These are phyloP conservation scores for Arthroderma sp. DNA, from an alignment of 2,329 filamentous ascomycete genomes.

Conservation along the genomic window DNA sequence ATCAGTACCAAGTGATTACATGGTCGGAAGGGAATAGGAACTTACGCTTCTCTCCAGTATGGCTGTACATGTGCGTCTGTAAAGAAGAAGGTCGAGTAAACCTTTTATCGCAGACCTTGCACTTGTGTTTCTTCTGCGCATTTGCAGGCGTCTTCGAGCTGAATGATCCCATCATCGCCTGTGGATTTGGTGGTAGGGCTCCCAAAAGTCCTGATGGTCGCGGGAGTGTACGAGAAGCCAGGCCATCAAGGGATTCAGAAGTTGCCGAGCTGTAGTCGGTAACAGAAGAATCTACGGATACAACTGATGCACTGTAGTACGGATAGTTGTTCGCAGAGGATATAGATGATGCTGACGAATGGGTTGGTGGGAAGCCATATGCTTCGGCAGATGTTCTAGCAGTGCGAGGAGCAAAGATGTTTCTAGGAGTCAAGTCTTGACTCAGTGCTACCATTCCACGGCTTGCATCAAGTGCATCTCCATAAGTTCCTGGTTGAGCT, in stretches of 20 bases:
- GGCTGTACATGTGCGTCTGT: slow-evolving; percentile 97
- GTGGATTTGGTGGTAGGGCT: slow-evolving; percentile 65
- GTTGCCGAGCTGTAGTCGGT: slow-evolving; percentile 87
- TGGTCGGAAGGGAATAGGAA: slow-evolving; percentile 15
- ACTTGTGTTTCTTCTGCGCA: slow-evolving; percentile 98
- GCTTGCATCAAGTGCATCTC: slow-evolving; percentile 81
- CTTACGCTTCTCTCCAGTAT: slow-evolving; percentile 96
- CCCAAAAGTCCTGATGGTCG: slow-evolving; percentile 55
- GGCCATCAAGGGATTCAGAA: slow-evolving; percentile 68
- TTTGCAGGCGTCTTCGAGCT: slow-evolving; percentile 92
- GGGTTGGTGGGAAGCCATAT: slow-evolving; percentile 79
- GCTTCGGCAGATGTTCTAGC: slow-evolving; percentile 66
- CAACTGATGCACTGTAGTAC: slow-evolving; percentile 72
- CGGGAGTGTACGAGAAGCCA: slow-evolving; percentile 69
- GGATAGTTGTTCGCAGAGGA: slow-evolving; percentile 70
- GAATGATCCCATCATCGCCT: slow-evolving; percentile 98
- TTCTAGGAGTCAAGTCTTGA: slow-evolving; percentile 77
- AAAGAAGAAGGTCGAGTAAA: slow-evolving; percentile 90
- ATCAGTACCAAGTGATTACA: not conserved
- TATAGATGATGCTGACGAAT: slow-evolving; percentile 88
- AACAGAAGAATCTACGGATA: slow-evolving; percentile 56
- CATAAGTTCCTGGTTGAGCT: slow-evolving; percentile 40
- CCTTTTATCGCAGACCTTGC: slow-evolving; percentile 95
- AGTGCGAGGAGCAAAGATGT: slow-evolving; percentile 63
- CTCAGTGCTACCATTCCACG: slow-evolving; percentile 92